Percentiles rank a stretch among this genome's conserved stretches.
Conservation (phyloP, 2,329 filamentous ascomycete genomes). For the Penicillium hordei region DNA sequence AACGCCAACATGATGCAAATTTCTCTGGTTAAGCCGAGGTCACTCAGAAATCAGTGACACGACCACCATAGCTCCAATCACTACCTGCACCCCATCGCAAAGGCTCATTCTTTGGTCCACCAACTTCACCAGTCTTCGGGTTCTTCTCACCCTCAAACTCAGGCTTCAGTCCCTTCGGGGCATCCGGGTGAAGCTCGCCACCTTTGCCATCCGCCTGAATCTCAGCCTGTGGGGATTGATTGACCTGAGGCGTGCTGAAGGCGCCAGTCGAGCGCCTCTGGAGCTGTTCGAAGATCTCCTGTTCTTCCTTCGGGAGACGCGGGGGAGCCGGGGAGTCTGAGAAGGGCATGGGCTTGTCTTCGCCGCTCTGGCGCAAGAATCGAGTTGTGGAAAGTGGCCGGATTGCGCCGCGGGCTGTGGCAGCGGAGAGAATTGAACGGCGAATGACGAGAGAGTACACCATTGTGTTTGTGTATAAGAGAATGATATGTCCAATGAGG, state of each 20-base stretch:
- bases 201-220: conserved; percentile 59
- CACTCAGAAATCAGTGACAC: conserved; percentile 81
- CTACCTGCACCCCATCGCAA: conserved; percentile 76
- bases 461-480: conserved; percentile 23
- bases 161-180: conserved; percentile 74
- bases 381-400: conserved; percentile 31
- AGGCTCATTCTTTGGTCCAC: conserved; percentile 96
- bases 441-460: conserved; percentile 19
- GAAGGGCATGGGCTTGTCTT: conserved; percentile 37
- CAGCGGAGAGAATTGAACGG: conserved; percentile 47
- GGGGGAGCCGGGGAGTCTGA: conserved; percentile 67
- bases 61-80: conserved; percentile 91
- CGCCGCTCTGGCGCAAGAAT: conserved; percentile 21
- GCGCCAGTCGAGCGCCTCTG: conserved; percentile 74
- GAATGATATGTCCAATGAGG: conserved; percentile 14
- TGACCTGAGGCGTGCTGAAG: conserved; percentile 66
- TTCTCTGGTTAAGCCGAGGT: neutral
- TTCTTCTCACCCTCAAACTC: conserved; percentile 93
- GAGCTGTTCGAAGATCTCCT: conserved; percentile 85
- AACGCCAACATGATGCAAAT: conserved; percentile 28
- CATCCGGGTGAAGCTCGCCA: conserved; percentile 67
- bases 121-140: conserved; percentile 91
- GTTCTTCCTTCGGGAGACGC: conserved; percentile 81
- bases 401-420: conserved; percentile 24
- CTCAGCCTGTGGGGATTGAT: conserved; percentile 51